Conservation (phyloP, 352 stramenopile species). For the Phytophthora aleatoria region DNA sequence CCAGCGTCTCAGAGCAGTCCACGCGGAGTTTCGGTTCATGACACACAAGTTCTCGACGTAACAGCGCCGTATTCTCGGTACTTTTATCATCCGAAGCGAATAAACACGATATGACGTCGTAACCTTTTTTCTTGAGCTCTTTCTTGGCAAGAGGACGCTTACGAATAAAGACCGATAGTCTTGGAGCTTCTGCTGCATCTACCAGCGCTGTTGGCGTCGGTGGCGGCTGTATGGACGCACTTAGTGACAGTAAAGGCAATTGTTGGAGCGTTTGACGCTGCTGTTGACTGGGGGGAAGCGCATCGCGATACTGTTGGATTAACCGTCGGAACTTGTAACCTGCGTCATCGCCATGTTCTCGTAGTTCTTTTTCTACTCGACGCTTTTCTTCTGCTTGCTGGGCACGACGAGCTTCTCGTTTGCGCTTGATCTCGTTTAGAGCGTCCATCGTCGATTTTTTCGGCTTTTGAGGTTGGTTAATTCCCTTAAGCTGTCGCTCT, state of each 20-base stretch:
- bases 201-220: conserved; percentile 19
- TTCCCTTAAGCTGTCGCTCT: conserved; percentile 15
- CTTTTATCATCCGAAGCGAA: conserved; percentile 26
- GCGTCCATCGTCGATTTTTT: conserved; percentile 60
- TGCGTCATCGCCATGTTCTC: conserved; percentile 69
- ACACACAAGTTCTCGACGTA: conserved; percentile 58
- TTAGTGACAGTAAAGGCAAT: conserved; percentile 26
- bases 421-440: conserved; percentile 73
- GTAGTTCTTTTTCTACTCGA: conserved; percentile 63
- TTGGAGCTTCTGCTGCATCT: conserved; percentile 21
- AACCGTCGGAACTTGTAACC: conserved; percentile 80
- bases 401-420: conserved; percentile 61
- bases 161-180: conserved; percentile 69
- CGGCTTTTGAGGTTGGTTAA: conserved; percentile 13
- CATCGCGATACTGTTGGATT: conserved; percentile 61
- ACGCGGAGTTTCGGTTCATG: conserved; percentile 81
- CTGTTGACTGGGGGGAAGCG: conserved; percentile 41
- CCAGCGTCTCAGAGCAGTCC: conserved; percentile 67
- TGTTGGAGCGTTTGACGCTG: conserved; percentile 23
- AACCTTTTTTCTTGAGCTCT: conserved; percentile 69
- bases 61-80: neutral
- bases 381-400: conserved; percentile 70
- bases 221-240: conserved; percentile 20
- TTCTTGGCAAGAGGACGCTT: conserved; percentile 73
- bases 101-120: conserved; percentile 65